A percentile compares a stretch with the other conserved stretches of the same genome.
These are phyloP conservation scores for Sapria himalayana DNA, from an alignment of 345 rosid genomes.

Conservation along the genomic window DNA sequence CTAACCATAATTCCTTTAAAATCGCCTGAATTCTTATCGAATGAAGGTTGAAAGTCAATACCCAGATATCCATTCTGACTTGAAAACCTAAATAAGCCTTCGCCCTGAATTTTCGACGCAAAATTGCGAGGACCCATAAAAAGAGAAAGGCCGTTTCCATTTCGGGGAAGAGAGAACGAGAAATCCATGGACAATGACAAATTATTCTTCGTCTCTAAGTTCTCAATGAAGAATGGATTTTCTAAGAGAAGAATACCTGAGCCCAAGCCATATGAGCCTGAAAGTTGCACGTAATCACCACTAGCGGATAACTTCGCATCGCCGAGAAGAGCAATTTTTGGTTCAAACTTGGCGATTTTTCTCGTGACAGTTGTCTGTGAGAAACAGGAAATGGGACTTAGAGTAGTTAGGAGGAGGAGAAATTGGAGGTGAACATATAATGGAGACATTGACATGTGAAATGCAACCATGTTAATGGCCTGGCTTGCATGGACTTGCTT, in stretches of 20 bases:
- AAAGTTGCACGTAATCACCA: conserved; percentile 13
- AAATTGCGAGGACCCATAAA: conserved; percentile 18
- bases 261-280: conserved; percentile 13
- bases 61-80: conserved; percentile 15
- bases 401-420: conserved; percentile 7
- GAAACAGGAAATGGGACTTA: conserved; percentile 8
- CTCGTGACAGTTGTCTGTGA: conserved; percentile 8
- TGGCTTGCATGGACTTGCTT: not conserved
- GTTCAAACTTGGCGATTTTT: conserved; percentile 13
- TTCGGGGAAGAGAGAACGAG: conserved; percentile 20
- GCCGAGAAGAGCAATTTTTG: conserved; percentile 15
- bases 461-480: conserved; percentile 10
- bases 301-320: conserved; percentile 14
- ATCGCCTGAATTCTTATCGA: conserved; percentile 15
- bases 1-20: conserved; percentile 14
- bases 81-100: conserved; percentile 10
- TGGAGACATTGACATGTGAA: not conserved
- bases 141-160: conserved; percentile 20
- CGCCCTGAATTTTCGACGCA: conserved; percentile 13
- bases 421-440: conserved; percentile 3
- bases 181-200: conserved; percentile 25
- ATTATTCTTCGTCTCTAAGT: conserved; percentile 9
- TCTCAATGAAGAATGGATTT: conserved; percentile 20
- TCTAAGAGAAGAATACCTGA: conserved; percentile 16
- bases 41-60: conserved; percentile 21